Evolutionary conservation across 1,284 basidiomycete genomes (phyloP).

Genomic region (Termitomyces sp.): DNA sequence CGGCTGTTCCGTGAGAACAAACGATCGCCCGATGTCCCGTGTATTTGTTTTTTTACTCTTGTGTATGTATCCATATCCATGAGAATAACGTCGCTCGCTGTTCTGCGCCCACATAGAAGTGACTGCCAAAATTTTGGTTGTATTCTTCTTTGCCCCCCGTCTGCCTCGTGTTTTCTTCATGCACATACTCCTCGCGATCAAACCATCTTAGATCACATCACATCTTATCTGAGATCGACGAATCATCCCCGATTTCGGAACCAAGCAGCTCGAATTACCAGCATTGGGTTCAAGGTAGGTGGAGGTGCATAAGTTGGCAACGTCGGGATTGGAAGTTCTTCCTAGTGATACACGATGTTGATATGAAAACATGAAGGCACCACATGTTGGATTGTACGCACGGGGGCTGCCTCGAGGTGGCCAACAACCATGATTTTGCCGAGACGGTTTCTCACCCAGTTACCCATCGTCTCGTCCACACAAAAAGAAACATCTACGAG

Average conservation of each 20-base stretch:
- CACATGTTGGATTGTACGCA: conserved; percentile 24
- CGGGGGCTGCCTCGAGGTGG: conserved; percentile 44
- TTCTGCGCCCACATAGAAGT: not conserved
- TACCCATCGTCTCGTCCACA: conserved; percentile 32
- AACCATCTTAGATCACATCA: conserved; percentile 11
- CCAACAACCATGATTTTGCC: conserved; percentile 49
- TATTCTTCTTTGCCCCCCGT: not conserved
- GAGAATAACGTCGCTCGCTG: not conserved
- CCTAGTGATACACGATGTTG: conserved; percentile 21
- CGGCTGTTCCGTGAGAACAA: conserved; percentile 25
- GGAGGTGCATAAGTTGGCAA: conserved; percentile 34
- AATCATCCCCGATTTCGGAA: conserved; percentile 12
- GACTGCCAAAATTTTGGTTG: not conserved
- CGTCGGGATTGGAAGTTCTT: conserved; percentile 33
- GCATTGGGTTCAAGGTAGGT: conserved; percentile 31
- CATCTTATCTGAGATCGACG: conserved; percentile 20
- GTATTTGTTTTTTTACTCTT: conserved; percentile 2
- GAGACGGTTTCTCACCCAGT: conserved; percentile 51
- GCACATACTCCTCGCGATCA: not conserved
- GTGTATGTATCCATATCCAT: not conserved
- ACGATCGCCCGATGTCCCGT: conserved; percentile 10
- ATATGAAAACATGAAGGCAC: conserved; percentile 4
- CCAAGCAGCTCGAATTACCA: conserved; percentile 46
- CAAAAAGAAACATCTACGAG: conserved; percentile 52
- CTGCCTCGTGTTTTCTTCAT: conserved; percentile 12